These are phyloP conservation scores for Cocos nucifera DNA, from an alignment of 176 grass and related monocot genomes.

Conservation along the genomic window DNA sequence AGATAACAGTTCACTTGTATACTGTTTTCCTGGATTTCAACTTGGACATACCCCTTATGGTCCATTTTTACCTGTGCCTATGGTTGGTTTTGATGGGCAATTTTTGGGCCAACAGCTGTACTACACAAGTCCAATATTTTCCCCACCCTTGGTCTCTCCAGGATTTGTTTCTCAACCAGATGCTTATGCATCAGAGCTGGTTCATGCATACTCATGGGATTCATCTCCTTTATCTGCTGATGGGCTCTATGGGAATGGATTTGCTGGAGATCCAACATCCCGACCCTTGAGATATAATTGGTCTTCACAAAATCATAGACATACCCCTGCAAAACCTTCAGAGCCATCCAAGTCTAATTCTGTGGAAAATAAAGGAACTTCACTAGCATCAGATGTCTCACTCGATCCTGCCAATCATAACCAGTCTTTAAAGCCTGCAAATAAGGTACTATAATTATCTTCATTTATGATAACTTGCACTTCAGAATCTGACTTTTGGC, in stretches of 20 bases:
- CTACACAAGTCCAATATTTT: slow-evolving; percentile 3
- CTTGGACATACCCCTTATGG: slow-evolving; percentile 1
- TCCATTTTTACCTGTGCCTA: slow-evolving; percentile 2
- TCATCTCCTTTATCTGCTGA: slow-evolving; percentile 3
- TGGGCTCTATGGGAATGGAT: slow-evolving; percentile 7
- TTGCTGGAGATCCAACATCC: background rate
- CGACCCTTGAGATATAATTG: slow-evolving; percentile 2
- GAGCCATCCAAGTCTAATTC: background rate
- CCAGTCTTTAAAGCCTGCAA: background rate
- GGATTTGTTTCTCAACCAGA: slow-evolving; percentile 5
- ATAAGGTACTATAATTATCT: slow-evolving; percentile 5
- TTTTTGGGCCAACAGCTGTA: slow-evolving; percentile 3
- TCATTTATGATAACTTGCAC: background rate
- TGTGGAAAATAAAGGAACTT: slow-evolving; percentile 4
- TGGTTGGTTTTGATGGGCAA: background rate
- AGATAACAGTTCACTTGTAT: background rate
- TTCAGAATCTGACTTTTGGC: background rate
- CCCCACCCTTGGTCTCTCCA: background rate
- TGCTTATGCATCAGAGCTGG: background rate
- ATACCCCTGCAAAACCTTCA: background rate
- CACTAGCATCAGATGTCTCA: background rate
- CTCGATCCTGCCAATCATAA: background rate
- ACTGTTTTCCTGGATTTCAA: slow-evolving; percentile 6
- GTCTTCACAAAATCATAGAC: background rate
- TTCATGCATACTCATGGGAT: background rate